Evolutionary conservation across 169 alveolate species (phyloP), one percentile per base, ranked within the genome.

Genomic region (Miamiensis avidus): DNA sequence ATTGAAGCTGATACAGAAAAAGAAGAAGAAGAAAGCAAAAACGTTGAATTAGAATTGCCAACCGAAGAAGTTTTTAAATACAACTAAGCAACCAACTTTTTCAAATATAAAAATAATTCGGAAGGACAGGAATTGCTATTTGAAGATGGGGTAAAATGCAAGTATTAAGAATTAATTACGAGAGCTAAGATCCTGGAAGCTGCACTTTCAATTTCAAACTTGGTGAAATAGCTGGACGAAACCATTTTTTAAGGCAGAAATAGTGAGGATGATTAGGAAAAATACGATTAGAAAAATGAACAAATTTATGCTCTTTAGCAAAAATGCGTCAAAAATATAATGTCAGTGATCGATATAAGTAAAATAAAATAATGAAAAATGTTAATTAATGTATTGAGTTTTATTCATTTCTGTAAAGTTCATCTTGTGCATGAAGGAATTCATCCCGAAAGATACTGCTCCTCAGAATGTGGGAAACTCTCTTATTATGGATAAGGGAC

Each of bases 361-460:
- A n/a, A n/a, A n/a, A n/a, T n/a, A n/a, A n/a, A n/a, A n/a, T n/a
- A n/a, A n/a, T n/a, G n/a, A n/a, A n/a, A n/a, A n/a, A n/a, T n/a
- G n/a, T n/a, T n/a, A n/a, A n/a, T n/a, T n/a, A n/a, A n/a, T n/a
- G n/a, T n/a, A n/a, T n/a, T n/a, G n/a, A n/a, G n/a, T n/a, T n/a
- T n/a, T 49, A 49, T 49, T 49, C 20, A 11, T 11, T 49, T 49
- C 4, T 49, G 20, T 49, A 49, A 11, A 49, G 69, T 77, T 33
- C 82, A 77, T 77, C 64, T 77, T 33, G 82, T 77, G 28, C 28
- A 77, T 32, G 82, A 77, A 77, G 82, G 82, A 33, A 77, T 77
- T 25, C 82, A 77, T 25, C 82, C 82, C 28, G 34, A 64, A 77
- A 77, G 82, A 34, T 77, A 77, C 11, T 33, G 34, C 0, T 65